phyloP scores from a whole-genome alignment of 371 early-diverging fungal genomes.

The Umbelopsis sp. region DNA sequence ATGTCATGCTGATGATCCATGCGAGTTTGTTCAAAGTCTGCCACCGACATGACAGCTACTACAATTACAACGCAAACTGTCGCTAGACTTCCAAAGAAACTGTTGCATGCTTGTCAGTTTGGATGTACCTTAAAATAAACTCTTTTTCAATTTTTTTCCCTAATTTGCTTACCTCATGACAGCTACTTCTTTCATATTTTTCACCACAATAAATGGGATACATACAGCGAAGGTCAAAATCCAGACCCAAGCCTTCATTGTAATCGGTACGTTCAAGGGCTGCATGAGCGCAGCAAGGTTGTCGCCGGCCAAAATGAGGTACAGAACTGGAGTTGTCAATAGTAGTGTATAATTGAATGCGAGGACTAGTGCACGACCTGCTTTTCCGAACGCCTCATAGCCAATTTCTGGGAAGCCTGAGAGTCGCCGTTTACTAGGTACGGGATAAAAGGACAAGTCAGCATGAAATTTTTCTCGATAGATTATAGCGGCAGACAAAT shows the following conservation, averaged over 20 bases:
- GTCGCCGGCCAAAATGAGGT: constrained; percentile 74
- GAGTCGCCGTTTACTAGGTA: background rate
- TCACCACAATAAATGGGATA: constrained; percentile 68
- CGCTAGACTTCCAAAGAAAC: constrained; percentile 29
- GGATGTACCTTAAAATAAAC: background rate
- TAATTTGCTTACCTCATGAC: constrained; percentile 39
- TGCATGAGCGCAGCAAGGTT: constrained; percentile 60
- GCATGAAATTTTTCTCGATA: background rate
- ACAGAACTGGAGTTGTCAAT: constrained; percentile 72
- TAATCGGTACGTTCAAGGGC: constrained; percentile 22
- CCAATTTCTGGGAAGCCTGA: constrained; percentile 55
- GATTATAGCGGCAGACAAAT: no score
- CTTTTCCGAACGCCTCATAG: constrained; percentile 66
- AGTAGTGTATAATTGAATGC: constrained; percentile 70
- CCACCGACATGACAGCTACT: constrained; percentile 22
- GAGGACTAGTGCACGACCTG: constrained; percentile 61
- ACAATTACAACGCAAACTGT: constrained; percentile 29
- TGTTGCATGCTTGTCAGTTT: background rate
- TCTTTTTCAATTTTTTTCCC: no score
- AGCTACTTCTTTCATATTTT: constrained; percentile 77
- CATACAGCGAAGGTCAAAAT: constrained; percentile 66
- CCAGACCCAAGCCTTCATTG: constrained; percentile 62
- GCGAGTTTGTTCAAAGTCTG: constrained; percentile 10
- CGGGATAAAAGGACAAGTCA: background rate
- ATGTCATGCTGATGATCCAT: constrained; percentile 22